phyloP scores from a whole-genome alignment of 768 basidiomycete genomes.

The Gelatoporia subvermispora region DNA sequence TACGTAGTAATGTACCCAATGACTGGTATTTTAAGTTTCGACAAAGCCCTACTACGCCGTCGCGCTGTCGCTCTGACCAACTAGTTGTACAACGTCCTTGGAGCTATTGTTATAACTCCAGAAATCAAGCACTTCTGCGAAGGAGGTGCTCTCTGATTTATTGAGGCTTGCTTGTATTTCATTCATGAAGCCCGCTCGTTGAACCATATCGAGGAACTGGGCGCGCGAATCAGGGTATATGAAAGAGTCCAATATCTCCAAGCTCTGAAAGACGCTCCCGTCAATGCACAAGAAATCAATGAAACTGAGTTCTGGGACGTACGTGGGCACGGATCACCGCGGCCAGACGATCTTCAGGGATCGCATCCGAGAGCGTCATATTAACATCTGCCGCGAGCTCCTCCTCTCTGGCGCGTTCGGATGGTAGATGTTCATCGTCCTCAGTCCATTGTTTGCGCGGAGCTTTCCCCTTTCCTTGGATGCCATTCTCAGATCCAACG shows the following conservation, averaged over 20 bases:
- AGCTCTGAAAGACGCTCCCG: constrained; percentile 36
- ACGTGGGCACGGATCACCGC: constrained; percentile 57
- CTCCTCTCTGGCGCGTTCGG: constrained; percentile 9
- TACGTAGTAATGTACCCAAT: no score
- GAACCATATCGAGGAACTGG: constrained; percentile 54
- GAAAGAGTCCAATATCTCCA: constrained; percentile 52
- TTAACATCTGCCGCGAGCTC: constrained; percentile 11
- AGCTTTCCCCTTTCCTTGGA: neutral
- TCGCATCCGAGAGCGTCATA: constrained; percentile 17
- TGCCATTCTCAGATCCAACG: no score
- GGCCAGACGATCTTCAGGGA: constrained; percentile 37
- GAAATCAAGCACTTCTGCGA: constrained; percentile 42
- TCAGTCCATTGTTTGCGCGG: constrained; percentile 41
- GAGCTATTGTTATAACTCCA: constrained; percentile 53
- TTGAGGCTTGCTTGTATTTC: constrained; percentile 22
- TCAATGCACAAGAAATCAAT: neutral
- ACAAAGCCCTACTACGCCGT: no score
- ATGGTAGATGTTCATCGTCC: constrained; percentile 29
- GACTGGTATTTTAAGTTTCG: no score
- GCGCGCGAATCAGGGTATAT: constrained; percentile 75
- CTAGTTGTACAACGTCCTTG: constrained; percentile 6
- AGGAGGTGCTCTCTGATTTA: constrained; percentile 5
- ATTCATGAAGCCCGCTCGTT: constrained; percentile 37
- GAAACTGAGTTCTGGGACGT: constrained; percentile 23
- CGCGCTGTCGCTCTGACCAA: no score